Evolutionary conservation across 495 filamentous ascomycete genomes (phyloP), one percentile per base, ranked within the genome.

Genomic region (Penicillium roqueforti): DNA sequence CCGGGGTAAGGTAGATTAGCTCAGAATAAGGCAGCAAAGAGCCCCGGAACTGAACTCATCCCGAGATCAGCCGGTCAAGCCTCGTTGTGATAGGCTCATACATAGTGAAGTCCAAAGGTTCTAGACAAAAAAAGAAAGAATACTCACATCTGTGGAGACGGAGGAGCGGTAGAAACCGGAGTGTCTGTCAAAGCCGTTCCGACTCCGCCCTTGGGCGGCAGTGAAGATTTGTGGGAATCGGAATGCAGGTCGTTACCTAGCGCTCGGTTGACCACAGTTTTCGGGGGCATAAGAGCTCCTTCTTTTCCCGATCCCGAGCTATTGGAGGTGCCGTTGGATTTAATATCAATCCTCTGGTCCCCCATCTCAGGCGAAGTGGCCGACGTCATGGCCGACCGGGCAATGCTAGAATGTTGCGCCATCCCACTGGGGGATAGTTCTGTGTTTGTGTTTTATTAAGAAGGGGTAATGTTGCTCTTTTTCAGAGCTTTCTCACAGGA

Each of bases 91-190:
- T 63, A 66, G 63, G 53, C 43, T 26, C 34, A 47, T 11, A 11
- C n/a, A 36, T 36, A 19, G 26, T 9, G 18, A 56, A 29, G 34
- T 31, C 32, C 5, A 9, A 23, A 37, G n/a, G 52, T 20, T 39
- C 23, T 48, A 36, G 53, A 63, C 55, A 51, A 61, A 54, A 51
- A 61, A 56, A 49, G 45, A 43, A 56, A 45, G 5, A n/a, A 43
- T 39, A 75, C 84, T 71, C 71, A 87, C 83, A 89, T 85, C 63
- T 80, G 79, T 61, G 87, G 87, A 68, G 84, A 88, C 68, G 75
- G 81, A 26, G 86, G 85, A 51, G 82, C 83, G 58, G 87, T 86
- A 59, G 85, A 78, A 66, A 73, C 63, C 52, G 87, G 87, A 60
- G 87, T 90, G 70, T 90, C 87, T 56, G 73, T 81, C 65, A 86